These are phyloP conservation scores for Mortierella sp. DNA, from an alignment of 371 early-diverging fungal genomes.

Conservation along the genomic window DNA sequence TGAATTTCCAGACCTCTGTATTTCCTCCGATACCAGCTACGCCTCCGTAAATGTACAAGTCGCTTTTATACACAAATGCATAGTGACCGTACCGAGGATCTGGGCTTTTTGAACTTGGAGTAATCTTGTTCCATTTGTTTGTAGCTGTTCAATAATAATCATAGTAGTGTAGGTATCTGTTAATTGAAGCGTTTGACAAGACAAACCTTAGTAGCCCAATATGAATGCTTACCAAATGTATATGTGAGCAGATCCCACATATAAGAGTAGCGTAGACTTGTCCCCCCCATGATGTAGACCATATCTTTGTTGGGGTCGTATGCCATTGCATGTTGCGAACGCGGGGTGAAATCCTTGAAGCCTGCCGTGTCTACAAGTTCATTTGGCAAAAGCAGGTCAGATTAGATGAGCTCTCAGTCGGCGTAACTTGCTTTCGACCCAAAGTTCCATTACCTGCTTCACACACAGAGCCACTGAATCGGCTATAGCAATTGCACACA, in stretches of 20 bases:
- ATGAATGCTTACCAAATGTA: slow-evolving; percentile 28
- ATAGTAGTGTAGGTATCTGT: background rate
- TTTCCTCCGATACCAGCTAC: slow-evolving; percentile 15
- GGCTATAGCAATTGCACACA: slow-evolving; percentile 29
- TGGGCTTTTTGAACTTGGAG: slow-evolving; percentile 11
- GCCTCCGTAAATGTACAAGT: slow-evolving; percentile 50
- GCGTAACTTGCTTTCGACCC: background rate
- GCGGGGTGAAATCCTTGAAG: slow-evolving; percentile 47
- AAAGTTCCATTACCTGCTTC: slow-evolving; percentile 33
- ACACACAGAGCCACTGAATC: slow-evolving; percentile 37
- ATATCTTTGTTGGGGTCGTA: slow-evolving; percentile 43
- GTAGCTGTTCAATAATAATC: slow-evolving; percentile 12
- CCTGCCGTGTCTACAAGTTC: slow-evolving; percentile 30
- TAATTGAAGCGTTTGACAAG: background rate
- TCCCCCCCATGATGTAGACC: slow-evolving; percentile 55
- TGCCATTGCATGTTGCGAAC: slow-evolving; percentile 54
- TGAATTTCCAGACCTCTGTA: slow-evolving; percentile 46
- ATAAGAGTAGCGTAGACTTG: slow-evolving; percentile 12
- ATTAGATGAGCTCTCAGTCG: background rate
- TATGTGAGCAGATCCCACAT: slow-evolving; percentile 46
- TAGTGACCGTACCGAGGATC: slow-evolving; percentile 50
- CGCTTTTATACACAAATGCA: slow-evolving; percentile 35
- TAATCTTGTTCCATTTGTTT: slow-evolving; percentile 47
- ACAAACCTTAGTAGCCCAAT: background rate
- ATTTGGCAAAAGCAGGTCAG: background rate